These are phyloP conservation scores for Pseudocercospora macadamiae DNA, from an alignment of 2,329 filamentous ascomycete species.

Conservation along the genomic window DNA sequence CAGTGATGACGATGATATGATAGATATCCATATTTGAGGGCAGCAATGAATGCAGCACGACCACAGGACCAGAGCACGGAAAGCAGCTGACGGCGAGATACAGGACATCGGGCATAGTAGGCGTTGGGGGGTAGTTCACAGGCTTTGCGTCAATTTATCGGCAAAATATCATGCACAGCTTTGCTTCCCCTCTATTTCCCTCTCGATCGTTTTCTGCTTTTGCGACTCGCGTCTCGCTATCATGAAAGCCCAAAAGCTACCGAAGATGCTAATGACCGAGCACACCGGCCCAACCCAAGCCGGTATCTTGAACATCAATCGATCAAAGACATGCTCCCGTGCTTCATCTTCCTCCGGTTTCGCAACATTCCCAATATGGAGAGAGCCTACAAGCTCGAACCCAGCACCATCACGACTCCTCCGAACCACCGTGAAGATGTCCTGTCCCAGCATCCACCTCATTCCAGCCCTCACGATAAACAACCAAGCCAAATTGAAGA, in stretches of 20 bases:
- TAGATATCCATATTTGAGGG: too few relatives aligned
- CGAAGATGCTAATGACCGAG: background rate
- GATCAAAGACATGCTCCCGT: background rate
- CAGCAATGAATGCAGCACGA: too few relatives aligned
- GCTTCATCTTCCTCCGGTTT: background rate
- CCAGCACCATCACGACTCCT: background rate
- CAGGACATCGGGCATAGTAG: too few relatives aligned
- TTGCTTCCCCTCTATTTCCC: too few relatives aligned
- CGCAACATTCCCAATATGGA: background rate
- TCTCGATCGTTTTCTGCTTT: too few relatives aligned
- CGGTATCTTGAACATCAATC: background rate
- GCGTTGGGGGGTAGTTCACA: too few relatives aligned
- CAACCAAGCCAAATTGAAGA: background rate
- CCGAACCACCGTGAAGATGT: background rate
- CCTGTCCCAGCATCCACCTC: background rate
- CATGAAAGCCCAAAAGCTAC: too few relatives aligned
- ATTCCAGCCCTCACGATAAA: background rate
- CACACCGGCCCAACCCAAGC: background rate
- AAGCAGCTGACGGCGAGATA: too few relatives aligned
- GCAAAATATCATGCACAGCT: too few relatives aligned
- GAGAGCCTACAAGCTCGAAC: background rate
- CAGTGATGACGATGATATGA: background rate
- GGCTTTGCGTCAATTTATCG: too few relatives aligned
- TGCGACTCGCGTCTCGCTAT: too few relatives aligned
- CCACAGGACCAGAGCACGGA: too few relatives aligned